Percentiles rank a stretch among this genome's conserved stretches.
phyloP scores from a whole-genome alignment of 176 grass and related monocot species.

The Oryza australiensis region DNA sequence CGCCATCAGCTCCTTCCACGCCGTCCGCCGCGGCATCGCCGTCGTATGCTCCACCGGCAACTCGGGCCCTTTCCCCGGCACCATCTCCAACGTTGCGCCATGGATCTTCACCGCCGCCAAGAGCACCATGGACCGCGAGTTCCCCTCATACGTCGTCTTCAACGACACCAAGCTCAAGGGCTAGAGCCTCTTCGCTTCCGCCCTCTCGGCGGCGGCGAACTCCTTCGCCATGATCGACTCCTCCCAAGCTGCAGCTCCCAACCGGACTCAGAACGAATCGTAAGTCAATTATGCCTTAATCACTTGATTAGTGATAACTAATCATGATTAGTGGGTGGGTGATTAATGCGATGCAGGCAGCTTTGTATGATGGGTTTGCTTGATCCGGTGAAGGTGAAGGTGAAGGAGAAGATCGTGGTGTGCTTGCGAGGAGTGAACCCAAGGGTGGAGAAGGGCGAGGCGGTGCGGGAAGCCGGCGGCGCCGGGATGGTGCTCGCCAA shows the following conservation, averaged over 20 bases:
- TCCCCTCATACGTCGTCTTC: slow-evolving; percentile 48
- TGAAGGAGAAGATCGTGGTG: slow-evolving; percentile 70
- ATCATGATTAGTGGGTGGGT: background rate
- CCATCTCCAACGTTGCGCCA: slow-evolving; percentile 55
- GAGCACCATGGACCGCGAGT: slow-evolving; percentile 83
- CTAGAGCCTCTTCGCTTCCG: slow-evolving; percentile 60
- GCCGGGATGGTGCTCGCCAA: slow-evolving; percentile 66
- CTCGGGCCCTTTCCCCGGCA: slow-evolving; percentile 47
- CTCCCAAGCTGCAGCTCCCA: slow-evolving; percentile 41
- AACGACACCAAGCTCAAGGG: slow-evolving; percentile 43
- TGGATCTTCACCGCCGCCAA: slow-evolving; percentile 65
- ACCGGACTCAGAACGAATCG: slow-evolving; percentile 41
- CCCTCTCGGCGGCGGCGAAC: slow-evolving; percentile 25
- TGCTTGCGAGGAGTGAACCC: slow-evolving; percentile 59
- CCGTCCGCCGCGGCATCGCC: slow-evolving; percentile 53
- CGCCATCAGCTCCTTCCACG: slow-evolving; percentile 70
- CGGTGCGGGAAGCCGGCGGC: slow-evolving; percentile 59
- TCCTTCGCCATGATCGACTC: slow-evolving; percentile 67
- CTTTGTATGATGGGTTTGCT: slow-evolving; percentile 53
- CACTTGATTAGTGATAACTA: background rate
- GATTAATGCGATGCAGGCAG: slow-evolving; percentile 41
- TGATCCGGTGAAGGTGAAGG: slow-evolving; percentile 61
- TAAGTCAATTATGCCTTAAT: background rate
- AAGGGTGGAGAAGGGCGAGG: slow-evolving; percentile 53
- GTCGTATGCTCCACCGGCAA: slow-evolving; percentile 81